phyloP scores from a whole-genome alignment of 306 rosid species.

The Senna tora region DNA sequence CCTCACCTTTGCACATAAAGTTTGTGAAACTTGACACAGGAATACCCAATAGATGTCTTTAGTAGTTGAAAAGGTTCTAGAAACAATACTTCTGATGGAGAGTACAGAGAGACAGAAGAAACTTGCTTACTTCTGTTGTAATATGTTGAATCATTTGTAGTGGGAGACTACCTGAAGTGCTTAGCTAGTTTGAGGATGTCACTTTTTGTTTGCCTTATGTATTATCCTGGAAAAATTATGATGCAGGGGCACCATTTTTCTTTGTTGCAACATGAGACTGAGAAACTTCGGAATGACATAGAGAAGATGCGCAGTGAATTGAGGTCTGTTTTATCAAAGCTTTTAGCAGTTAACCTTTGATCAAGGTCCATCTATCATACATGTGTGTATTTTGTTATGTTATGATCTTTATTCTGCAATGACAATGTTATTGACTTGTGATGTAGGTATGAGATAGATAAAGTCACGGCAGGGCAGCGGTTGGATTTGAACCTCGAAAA shows the following conservation, averaged over 20 bases:
- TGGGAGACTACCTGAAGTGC: neutral
- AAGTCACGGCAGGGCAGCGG: slow-evolving; percentile 95
- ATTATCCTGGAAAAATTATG: neutral
- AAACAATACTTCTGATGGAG: neutral
- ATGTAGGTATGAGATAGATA: slow-evolving; percentile 88
- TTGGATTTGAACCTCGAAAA: slow-evolving; percentile 96
- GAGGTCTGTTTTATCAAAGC: slow-evolving; percentile 50
- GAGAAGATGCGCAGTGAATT: slow-evolving; percentile 96
- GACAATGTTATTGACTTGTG: slow-evolving; percentile 19
- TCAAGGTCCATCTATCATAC: neutral
- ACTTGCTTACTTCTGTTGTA: neutral
- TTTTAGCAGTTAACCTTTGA: neutral
- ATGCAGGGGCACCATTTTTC: slow-evolving; percentile 95
- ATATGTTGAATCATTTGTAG: slow-evolving; percentile 5
- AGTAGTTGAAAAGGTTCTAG: neutral
- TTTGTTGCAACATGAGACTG: slow-evolving; percentile 88
- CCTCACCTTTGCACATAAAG: neutral
- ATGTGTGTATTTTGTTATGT: slow-evolving; percentile 12
- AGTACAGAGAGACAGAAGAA: neutral
- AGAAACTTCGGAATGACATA: slow-evolving; percentile 84
- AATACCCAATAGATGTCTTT: slow-evolving; percentile 8
- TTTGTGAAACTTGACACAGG: slow-evolving; percentile 8
- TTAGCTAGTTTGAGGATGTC: neutral
- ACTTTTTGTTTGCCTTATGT: neutral
- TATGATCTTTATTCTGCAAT: slow-evolving; percentile 30